Conservation (phyloP, 306 rosid species). For the Erythrophleum fordii region DNA sequence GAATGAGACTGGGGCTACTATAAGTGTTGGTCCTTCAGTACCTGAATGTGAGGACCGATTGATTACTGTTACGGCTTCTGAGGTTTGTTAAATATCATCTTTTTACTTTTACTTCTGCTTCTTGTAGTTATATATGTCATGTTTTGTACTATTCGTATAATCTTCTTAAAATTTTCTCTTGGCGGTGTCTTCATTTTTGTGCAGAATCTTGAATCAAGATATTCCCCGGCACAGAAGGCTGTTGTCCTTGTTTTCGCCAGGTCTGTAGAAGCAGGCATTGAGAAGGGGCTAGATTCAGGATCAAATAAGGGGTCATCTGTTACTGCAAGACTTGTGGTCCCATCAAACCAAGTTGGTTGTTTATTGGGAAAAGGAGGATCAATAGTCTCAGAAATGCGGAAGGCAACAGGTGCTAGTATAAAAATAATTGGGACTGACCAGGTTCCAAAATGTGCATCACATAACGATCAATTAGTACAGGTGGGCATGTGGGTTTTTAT, state of each 20-base stretch:
- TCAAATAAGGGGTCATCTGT: conserved; percentile 63
- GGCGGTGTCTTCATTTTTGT: conserved; percentile 27
- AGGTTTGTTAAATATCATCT: conserved; percentile 60
- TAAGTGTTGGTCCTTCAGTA: conserved; percentile 69
- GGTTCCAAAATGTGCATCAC: conserved; percentile 86
- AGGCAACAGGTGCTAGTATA: conserved; percentile 79
- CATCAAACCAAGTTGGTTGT: conserved; percentile 93
- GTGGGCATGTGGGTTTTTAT: conserved; percentile 42
- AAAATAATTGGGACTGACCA: conserved; percentile 70
- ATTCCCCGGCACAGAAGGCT: conserved; percentile 92
- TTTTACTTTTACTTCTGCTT: conserved; percentile 32
- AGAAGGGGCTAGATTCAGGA: conserved; percentile 68
- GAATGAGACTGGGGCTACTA: conserved; percentile 87
- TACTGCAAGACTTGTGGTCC: conserved; percentile 73
- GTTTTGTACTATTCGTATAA: conserved; percentile 3
- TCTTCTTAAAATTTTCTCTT: conserved; percentile 6
- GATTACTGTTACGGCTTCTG: conserved; percentile 78
- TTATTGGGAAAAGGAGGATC: conserved; percentile 94
- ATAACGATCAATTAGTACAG: conserved; percentile 82
- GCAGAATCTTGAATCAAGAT: conserved; percentile 82
- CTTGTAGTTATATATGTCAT: conserved; percentile 22
- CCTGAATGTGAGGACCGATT: conserved; percentile 82
- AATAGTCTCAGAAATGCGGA: conserved; percentile 84
- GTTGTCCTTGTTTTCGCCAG: conserved; percentile 84
- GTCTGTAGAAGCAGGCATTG: conserved; percentile 69